Evolutionary conservation across 2,329 filamentous ascomycete genomes (phyloP).

Genomic region (Penicillium sp.): DNA sequence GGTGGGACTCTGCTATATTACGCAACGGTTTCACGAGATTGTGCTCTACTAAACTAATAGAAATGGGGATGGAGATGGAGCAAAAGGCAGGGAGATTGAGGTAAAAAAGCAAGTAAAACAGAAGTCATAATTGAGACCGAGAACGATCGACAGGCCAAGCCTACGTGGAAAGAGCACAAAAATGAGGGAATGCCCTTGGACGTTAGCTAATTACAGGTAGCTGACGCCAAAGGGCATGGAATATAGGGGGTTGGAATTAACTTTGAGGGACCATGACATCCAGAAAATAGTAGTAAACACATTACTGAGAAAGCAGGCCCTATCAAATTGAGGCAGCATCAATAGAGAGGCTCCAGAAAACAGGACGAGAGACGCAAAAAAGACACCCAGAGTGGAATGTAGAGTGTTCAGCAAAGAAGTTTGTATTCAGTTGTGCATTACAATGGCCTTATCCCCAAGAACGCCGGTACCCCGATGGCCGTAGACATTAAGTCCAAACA

Average conservation of each 20-base stretch:
- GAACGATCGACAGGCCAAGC: not conserved
- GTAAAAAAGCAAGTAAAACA: not conserved
- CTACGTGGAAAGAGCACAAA: not conserved
- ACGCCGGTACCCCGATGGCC: conserved; percentile 28
- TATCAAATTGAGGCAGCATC: not conserved
- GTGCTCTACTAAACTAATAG: not conserved
- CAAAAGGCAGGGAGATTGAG: not conserved
- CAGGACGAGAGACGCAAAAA: not conserved
- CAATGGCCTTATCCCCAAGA: conserved; percentile 19
- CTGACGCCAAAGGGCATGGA: not conserved
- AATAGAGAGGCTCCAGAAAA: not conserved
- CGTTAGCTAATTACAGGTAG: not conserved
- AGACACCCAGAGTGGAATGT: not conserved
- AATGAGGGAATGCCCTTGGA: not conserved
- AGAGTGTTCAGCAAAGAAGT: conserved; percentile 6
- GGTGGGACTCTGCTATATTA: too few relatives aligned
- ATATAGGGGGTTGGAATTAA: not conserved
- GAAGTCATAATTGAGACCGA: not conserved
- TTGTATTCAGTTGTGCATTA: conserved; percentile 28
- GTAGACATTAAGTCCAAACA: conserved; percentile 16
- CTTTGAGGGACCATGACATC: not conserved
- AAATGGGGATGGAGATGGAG: not conserved
- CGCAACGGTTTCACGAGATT: not conserved
- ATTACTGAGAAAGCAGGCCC: not conserved
- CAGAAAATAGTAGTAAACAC: not conserved